Base-by-base conservation (phyloP, 495 filamentous ascomycete species). In the Chaetomium tenue region DNA sequence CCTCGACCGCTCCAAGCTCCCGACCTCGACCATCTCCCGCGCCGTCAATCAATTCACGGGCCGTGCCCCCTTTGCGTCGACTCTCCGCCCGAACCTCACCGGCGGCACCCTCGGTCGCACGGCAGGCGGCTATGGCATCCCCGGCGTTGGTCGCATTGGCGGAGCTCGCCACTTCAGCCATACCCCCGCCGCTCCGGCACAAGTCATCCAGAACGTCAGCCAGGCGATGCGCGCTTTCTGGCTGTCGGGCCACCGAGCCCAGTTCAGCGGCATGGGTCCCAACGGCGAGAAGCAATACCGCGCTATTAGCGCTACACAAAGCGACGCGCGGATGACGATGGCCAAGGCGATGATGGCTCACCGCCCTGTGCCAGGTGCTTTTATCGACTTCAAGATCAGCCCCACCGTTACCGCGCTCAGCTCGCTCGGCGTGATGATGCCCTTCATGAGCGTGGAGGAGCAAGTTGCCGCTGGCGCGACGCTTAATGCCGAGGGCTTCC, bases 151-250 rank as follows among this genome's bases (percentile, higher is more conserved):
- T 22, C 83, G 89, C 20, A 75, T 86, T 44, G 88, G 89, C 37
- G 87, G 91, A 40, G 88, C 87, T 18, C 84, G 94, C 54, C 92
- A 90, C 76, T 98, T 98, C 80, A 93, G 90, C 1, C 93, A 97
- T 75, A 86, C 86, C 0, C 89, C 94, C 12, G 85, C 91, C 3
- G 86, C 87, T 2, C 92, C 90, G 23, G 91, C 92, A 5, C 90
- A 98, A 73, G 91, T 98, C 22, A 82, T 98, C n/a, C 86, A 92
- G 70, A 97, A 97, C 77, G 93, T 98, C 2, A 96, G 91, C 22
- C 86, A 89, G 63, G 94, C 92, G 0, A 87, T 97, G 58, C 87
- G 94, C 6, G 92, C 91, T 1, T 97, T 98, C 75, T 87, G 88
- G 75, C 77, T 96, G n/a, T 89, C 87, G 0, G 94, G 94, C 2